Evolutionary conservation across 495 filamentous ascomycete species (phyloP).

Genomic region (Xanthoparmelia taractica): DNA sequence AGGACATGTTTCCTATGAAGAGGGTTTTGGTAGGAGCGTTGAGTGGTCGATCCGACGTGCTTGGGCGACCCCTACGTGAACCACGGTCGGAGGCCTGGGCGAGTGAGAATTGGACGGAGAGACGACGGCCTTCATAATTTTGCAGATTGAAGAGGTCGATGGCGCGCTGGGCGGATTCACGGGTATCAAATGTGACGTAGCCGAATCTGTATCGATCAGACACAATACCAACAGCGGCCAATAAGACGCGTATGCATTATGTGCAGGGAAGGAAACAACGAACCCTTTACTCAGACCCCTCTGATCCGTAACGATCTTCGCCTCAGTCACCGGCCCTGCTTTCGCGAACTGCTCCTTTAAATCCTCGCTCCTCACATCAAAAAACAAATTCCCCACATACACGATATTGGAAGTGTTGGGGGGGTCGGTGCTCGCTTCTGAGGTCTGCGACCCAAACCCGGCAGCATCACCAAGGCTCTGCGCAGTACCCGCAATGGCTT

Average conservation of each 20-base stretch:
- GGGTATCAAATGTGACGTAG: slow-evolving; percentile 59
- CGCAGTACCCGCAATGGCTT: slow-evolving; percentile 18
- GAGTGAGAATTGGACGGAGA: slow-evolving; percentile 51
- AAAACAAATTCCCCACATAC: slow-evolving; percentile 83
- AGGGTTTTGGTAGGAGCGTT: slow-evolving; percentile 55
- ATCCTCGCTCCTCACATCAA: slow-evolving; percentile 68
- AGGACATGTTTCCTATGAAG: slow-evolving; percentile 85
- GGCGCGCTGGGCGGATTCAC: slow-evolving; percentile 53
- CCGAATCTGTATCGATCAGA: slow-evolving; percentile 54
- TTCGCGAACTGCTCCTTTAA: slow-evolving; percentile 56
- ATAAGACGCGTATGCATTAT: neutral
- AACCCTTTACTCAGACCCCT: slow-evolving; percentile 85
- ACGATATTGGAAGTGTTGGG: slow-evolving; percentile 37
- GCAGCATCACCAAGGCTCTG: slow-evolving; percentile 14
- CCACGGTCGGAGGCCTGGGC: slow-evolving; percentile 4
- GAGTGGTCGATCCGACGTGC: neutral
- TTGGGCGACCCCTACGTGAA: neutral
- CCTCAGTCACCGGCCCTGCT: slow-evolving; percentile 52
- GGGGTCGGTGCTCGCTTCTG: slow-evolving; percentile 23
- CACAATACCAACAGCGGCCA: slow-evolving; percentile 23
- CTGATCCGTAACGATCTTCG: slow-evolving; percentile 56
- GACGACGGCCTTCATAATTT: slow-evolving; percentile 72
- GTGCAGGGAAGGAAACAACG: slow-evolving; percentile 28
- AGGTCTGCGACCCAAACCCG: slow-evolving; percentile 11
- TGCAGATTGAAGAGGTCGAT: slow-evolving; percentile 56